A percentile compares a stretch with the other conserved stretches of the same genome.
These are phyloP conservation scores for Fusarium liriodendri DNA, from an alignment of 2,329 filamentous ascomycete genomes.

Conservation along the genomic window DNA sequence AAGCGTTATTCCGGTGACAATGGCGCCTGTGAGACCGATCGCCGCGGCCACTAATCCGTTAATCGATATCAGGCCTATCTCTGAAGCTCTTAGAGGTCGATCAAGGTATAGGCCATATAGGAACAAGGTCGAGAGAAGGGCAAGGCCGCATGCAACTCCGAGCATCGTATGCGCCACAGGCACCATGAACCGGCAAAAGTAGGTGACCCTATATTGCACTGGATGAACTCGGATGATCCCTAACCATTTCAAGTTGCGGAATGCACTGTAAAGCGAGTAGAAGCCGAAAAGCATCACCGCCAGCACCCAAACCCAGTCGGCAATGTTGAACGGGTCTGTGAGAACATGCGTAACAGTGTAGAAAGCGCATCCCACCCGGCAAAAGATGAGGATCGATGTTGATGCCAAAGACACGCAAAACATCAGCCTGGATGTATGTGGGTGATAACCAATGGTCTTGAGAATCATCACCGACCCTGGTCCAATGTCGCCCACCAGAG, in stretches of 20 bases:
- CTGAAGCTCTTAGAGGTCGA: background rate
- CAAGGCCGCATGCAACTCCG: conserved; percentile 21
- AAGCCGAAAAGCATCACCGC: conserved; percentile 36
- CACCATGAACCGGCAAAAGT: conserved; percentile 9
- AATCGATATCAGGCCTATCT: conserved; percentile 18
- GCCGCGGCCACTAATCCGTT: conserved; percentile 21
- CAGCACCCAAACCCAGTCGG: conserved; percentile 38
- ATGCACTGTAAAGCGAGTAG: conserved; percentile 29
- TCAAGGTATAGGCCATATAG: conserved; percentile 33
- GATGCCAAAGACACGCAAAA: conserved; percentile 25
- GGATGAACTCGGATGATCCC: conserved; percentile 24
- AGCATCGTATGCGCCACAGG: conserved; percentile 33
- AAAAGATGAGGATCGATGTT: conserved; percentile 20
- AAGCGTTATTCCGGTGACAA: conserved; percentile 6
- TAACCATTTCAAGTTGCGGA: conserved; percentile 33
- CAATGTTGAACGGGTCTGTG: conserved; percentile 29
- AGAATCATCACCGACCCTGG: conserved; percentile 33
- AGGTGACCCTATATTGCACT: conserved; percentile 12
- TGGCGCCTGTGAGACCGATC: conserved; percentile 29
- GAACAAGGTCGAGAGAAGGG: conserved; percentile 29
- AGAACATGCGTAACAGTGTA: conserved; percentile 33
- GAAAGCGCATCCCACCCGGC: conserved; percentile 29
- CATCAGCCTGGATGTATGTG: conserved; percentile 28
- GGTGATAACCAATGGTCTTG: conserved; percentile 26
- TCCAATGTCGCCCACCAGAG: conserved; percentile 40